A percentile compares a stretch with the other conserved stretches of the same genome.
Evolutionary conservation across 768 basidiomycete species (phyloP).

Genomic region (Leucocoprinus birnbaumii): DNA sequence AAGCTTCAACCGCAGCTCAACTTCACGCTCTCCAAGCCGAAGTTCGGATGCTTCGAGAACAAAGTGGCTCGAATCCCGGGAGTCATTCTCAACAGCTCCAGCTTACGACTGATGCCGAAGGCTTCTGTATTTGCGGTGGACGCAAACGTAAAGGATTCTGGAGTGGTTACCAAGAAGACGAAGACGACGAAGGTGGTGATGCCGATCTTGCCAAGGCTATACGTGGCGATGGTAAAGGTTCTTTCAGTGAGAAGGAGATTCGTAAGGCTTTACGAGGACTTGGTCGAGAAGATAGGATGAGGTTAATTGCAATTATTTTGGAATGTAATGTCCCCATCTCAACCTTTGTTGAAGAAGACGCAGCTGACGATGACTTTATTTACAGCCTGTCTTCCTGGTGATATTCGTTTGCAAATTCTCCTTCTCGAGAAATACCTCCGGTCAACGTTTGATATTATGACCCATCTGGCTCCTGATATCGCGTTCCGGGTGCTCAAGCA

Average conservation of each 20-base stretch:
- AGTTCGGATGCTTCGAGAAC: slow-evolving; percentile 58
- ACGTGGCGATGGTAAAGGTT: slow-evolving; percentile 54
- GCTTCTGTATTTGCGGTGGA: slow-evolving; percentile 54
- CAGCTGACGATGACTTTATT: slow-evolving; percentile 6
- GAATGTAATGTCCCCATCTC: too few relatives aligned
- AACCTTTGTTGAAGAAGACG: too few relatives aligned
- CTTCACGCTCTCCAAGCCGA: slow-evolving; percentile 86
- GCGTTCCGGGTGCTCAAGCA: slow-evolving; percentile 60
- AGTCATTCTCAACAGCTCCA: slow-evolving; percentile 18
- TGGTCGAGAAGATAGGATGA: slow-evolving; percentile 66
- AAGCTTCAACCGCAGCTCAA: slow-evolving; percentile 76
- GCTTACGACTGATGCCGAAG: slow-evolving; percentile 23
- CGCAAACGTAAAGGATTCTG: slow-evolving; percentile 65
- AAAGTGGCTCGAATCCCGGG: slow-evolving; percentile 20
- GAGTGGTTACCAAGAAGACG: slow-evolving; percentile 60
- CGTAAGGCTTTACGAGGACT: slow-evolving; percentile 60
- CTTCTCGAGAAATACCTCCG: slow-evolving; percentile 81
- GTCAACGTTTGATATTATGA: slow-evolving; percentile 81
- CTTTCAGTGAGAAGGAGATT: slow-evolving; percentile 70
- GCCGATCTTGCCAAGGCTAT: slow-evolving; percentile 41
- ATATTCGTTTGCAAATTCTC: slow-evolving; percentile 80
- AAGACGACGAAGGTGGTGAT: slow-evolving; percentile 42
- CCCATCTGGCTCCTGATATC: slow-evolving; percentile 63
- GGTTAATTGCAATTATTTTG: slow-evolving; percentile 62
- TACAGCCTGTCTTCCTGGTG: slow-evolving; percentile 76